These are phyloP conservation scores for Bondarzewia mesenterica DNA, from an alignment of 1,284 basidiomycete genomes.

Conservation along the genomic window DNA sequence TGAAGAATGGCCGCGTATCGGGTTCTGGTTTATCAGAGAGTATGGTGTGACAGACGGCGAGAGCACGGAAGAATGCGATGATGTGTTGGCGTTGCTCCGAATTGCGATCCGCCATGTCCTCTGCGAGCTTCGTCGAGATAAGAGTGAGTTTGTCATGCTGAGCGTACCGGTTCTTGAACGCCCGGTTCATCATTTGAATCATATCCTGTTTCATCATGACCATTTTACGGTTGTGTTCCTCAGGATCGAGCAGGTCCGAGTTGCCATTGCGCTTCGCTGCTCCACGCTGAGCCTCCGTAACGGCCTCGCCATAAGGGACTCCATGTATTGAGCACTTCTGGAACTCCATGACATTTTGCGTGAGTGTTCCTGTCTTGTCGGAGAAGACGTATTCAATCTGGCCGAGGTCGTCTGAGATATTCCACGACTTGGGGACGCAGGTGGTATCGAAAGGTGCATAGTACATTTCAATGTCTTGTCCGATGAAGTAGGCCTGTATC, in stretches of 20 bases:
- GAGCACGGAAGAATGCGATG: constrained; percentile 83
- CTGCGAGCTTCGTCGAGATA: constrained; percentile 78
- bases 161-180: constrained; percentile 88
- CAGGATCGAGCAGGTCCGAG: constrained; percentile 54
- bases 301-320: constrained; percentile 82
- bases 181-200: constrained; percentile 65
- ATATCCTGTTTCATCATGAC: constrained; percentile 67
- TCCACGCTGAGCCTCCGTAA: constrained; percentile 93
- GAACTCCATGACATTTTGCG: constrained; percentile 98
- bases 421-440: constrained; percentile 96
- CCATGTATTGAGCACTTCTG: constrained; percentile 91
- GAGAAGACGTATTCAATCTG: constrained; percentile 98
- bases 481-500: constrained; percentile 95
- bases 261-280: constrained; percentile 80
- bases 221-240: constrained; percentile 64
- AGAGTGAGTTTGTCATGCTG: constrained; percentile 82
- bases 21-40: constrained; percentile 71
- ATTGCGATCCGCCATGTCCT: constrained; percentile 60
- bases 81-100: constrained; percentile 62
- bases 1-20: constrained; percentile 49
- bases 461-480: constrained; percentile 97
- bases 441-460: constrained; percentile 82
- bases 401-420: constrained; percentile 94
- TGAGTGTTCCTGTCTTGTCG: constrained; percentile 95
- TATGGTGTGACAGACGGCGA: constrained; percentile 90